These are phyloP conservation scores for Claviceps africana DNA, from an alignment of 2,329 filamentous ascomycete species.

Conservation along the genomic window DNA sequence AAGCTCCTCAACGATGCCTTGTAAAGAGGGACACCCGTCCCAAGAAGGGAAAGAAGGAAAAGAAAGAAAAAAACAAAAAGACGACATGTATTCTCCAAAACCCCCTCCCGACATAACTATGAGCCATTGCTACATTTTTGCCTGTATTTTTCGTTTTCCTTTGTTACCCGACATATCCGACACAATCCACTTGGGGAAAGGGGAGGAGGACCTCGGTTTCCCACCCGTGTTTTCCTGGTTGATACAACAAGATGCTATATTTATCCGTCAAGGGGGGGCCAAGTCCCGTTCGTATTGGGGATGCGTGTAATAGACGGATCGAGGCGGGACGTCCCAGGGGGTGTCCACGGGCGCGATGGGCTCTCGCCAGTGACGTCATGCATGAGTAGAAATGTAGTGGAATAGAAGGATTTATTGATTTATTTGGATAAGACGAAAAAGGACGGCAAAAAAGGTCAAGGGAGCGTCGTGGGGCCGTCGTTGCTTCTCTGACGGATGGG, in stretches of 20 bases:
- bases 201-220: neutral
- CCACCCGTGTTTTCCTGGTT: neutral
- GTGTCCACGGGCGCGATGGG: neutral
- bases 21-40: constrained; percentile 44
- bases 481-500: neutral
- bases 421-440: neutral
- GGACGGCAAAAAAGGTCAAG: neutral
- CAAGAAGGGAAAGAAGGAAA: constrained; percentile 9
- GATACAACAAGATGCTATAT: neutral
- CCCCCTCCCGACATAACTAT: neutral
- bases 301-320: neutral
- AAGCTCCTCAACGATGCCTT: constrained; percentile 93
- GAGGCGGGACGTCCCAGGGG: neutral
- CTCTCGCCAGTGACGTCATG: neutral
- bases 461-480: neutral
- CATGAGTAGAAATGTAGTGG: neutral
- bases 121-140: neutral
- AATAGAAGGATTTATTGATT: neutral
- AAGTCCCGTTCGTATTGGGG: neutral
- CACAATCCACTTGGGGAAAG: neutral
- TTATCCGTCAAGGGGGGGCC: neutral
- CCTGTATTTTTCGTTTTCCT: neutral
- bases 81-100: neutral
- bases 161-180: neutral
- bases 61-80: constrained; percentile 11